Base-by-base conservation (phyloP, 2,329 filamentous ascomycete genomes). In the Lachnellula subtilissima region DNA sequence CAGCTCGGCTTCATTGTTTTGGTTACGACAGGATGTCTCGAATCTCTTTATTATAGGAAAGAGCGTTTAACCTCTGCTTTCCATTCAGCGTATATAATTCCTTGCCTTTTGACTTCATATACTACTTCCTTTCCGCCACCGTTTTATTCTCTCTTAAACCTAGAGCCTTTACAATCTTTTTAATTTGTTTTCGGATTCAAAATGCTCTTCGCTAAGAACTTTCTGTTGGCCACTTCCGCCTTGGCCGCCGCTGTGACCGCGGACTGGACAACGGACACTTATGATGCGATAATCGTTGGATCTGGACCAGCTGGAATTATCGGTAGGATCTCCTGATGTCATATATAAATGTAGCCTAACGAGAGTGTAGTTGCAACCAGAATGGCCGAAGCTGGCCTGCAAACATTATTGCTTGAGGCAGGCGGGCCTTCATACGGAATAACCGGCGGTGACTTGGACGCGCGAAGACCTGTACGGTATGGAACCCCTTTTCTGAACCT, bases 221-320 rank as follows among this genome's bases (percentile, higher is more conserved):
- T n/a, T 39, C n/a, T 39, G 37, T 5, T 39, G 37, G 37, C 37
- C 28, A 9, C 2, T 39, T n/a, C 37, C 6, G 37, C 3, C 14
- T 15, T 35, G 8, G 46, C 17, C 5, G 12, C 14, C 22, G 12
- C n/a, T 12, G 46, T 32, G 2, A 35, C 28, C 4, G 43, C 42
- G 5, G 62, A 64, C 37, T 71, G 69, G 69, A 57, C 58, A 12
- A 49, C 53, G 11, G 52, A 67, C 48, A 50, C 65, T 57, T 73
- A 68, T 58, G 66, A 68, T 57, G 64, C 62, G 37, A 77, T 79
- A 48, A 67, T 79, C 15, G 71, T 78, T 17, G 76, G 76, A n/a
- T 75, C 77, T 37, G 79, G 78, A 32, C 76, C 78, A 7, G 77
- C 77, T 7, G 78, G 79, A 5, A 78, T 82, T 52, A 77, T 81